phyloP scores from a whole-genome alignment of 1,139 yeast species.

The Taiozyma sp. region DNA sequence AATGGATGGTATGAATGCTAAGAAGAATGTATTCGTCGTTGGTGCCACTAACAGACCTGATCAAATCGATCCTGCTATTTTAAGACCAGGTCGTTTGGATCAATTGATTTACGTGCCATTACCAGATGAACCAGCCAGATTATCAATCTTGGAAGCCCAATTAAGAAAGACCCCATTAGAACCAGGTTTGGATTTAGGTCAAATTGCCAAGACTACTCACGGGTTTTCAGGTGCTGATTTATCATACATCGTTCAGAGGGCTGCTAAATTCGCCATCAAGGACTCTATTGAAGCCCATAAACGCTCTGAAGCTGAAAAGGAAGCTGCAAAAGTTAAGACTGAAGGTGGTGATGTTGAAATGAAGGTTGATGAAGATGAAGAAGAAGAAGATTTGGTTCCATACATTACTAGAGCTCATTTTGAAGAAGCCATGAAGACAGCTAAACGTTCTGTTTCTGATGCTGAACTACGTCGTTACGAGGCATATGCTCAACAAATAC shows the following conservation, averaged over 20 bases:
- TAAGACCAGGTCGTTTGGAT: conserved; percentile 99
- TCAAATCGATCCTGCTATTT: conserved; percentile 96
- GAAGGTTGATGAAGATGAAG: conserved; percentile 52
- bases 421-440: conserved; percentile 99
- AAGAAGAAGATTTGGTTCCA: conserved; percentile 60
- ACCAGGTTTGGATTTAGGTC: conserved; percentile 86
- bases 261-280: conserved; percentile 98
- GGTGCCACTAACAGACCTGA: conserved; percentile 99
- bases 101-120: conserved; percentile 97
- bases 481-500: conserved; percentile 96
- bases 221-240: conserved; percentile 99
- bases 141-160: conserved; percentile 92
- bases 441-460: conserved; percentile 94
- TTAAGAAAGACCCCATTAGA: conserved; percentile 97
- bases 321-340: conserved; percentile 37
- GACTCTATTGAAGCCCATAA: conserved; percentile 90
- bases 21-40: conserved; percentile 96
- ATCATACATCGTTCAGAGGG: conserved; percentile 94
- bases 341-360: conserved; percentile 63
- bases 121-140: conserved; percentile 93
- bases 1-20: conserved; percentile 99
- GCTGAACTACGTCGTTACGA: conserved; percentile 98
- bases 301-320: conserved; percentile 49
- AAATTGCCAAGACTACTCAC: conserved; percentile 87
- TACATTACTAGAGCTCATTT: conserved; percentile 89